Conservation (phyloP, 2,329 filamentous ascomycete genomes). For the Penicillium brevicompactum region DNA sequence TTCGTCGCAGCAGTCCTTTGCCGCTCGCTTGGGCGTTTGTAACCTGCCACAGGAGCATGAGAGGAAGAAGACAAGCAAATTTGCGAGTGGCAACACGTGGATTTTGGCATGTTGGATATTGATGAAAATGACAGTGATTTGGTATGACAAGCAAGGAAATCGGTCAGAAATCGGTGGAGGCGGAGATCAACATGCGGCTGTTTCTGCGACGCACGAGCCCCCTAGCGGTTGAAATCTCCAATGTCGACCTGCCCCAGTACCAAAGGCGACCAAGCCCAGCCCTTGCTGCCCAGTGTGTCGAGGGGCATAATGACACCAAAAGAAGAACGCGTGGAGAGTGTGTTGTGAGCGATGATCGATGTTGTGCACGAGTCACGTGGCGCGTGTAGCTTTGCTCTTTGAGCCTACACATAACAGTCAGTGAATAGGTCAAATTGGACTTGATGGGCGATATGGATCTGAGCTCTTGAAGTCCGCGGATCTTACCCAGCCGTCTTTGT, state of each 20-base stretch:
- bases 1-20: slow-evolving; percentile 27
- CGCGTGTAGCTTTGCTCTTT: too few relatives aligned
- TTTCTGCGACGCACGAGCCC: neutral
- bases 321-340: too few relatives aligned
- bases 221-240: neutral
- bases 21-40: slow-evolving; percentile 27
- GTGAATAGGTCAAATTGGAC: too few relatives aligned
- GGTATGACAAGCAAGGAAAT: neutral
- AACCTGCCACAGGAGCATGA: slow-evolving; percentile 39
- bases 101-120: neutral
- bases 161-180: neutral
- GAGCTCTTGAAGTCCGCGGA: slow-evolving; percentile 61
- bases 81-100: slow-evolving; percentile 11
- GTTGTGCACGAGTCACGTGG: too few relatives aligned
- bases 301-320: too few relatives aligned
- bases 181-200: neutral
- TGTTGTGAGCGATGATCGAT: too few relatives aligned
- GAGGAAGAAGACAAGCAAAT: slow-evolving; percentile 26
- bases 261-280: neutral
- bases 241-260: neutral
- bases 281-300: too few relatives aligned
- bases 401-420: too few relatives aligned
- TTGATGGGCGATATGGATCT: neutral
- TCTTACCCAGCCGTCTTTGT: slow-evolving; percentile 68
- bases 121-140: neutral